Percentiles rank a stretch among this genome's conserved stretches.
Evolutionary conservation across 1,284 basidiomycete genomes (phyloP).

Genomic region (Anthracocystis setariae): DNA sequence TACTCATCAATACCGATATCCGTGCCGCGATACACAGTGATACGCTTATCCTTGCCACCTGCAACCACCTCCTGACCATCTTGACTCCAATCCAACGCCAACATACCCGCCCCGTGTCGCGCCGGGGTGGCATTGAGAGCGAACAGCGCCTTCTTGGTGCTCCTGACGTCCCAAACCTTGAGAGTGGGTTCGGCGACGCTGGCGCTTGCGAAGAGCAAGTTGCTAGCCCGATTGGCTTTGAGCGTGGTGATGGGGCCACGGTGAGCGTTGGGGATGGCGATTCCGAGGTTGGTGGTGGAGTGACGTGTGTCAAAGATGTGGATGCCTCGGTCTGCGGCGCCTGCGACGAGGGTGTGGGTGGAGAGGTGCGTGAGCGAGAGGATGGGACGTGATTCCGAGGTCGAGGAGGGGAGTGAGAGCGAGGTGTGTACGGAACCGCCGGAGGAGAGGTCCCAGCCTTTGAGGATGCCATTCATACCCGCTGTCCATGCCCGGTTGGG

Average conservation of each 20-base stretch:
- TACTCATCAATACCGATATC: constrained; percentile 23
- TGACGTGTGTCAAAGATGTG: constrained; percentile 60
- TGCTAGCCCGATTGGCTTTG: constrained; percentile 40
- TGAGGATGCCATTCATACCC: constrained; percentile 61
- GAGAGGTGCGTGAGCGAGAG: constrained; percentile 49
- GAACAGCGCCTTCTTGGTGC: constrained; percentile 61
- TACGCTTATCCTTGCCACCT: constrained; percentile 60
- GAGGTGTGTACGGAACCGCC: constrained; percentile 36
- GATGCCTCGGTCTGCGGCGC: constrained; percentile 58
- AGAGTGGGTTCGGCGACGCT: constrained; percentile 48
- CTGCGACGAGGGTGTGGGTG: constrained; percentile 37
- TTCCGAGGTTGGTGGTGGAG: constrained; percentile 8
- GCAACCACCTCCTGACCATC: constrained; percentile 60
- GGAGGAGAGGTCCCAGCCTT: constrained; percentile 56
- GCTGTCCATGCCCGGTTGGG: constrained; percentile 45
- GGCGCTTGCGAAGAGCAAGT: constrained; percentile 54
- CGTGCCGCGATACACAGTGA: constrained; percentile 49
- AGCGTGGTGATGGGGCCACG: constrained; percentile 49
- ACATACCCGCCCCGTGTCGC: constrained; percentile 30
- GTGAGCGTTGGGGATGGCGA: constrained; percentile 48
- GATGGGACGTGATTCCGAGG: constrained; percentile 33
- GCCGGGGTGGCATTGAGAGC: constrained; percentile 24
- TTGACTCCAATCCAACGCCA: constrained; percentile 58
- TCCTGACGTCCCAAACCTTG: constrained; percentile 63
- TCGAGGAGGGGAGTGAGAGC: constrained; percentile 15